Conservation (phyloP, 257 asterid species). For the Eucommia ulmoides region DNA sequence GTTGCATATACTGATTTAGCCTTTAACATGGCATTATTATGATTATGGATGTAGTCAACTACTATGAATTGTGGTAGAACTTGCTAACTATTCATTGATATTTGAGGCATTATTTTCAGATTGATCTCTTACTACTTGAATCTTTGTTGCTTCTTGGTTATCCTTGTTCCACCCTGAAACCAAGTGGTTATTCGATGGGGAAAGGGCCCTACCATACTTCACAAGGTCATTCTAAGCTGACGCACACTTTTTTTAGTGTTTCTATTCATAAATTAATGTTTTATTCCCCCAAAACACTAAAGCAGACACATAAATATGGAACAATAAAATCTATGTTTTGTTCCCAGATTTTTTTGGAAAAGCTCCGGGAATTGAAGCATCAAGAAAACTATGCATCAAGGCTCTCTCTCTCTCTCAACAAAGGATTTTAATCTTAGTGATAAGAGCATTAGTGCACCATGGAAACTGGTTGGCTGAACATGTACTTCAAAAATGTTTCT, state of each 20-base stretch:
- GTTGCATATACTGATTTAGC: no score
- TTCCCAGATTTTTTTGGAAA: no score
- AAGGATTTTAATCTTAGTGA: conserved; percentile 59
- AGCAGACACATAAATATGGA: no score
- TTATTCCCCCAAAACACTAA: no score
- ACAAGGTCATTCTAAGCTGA: conserved; percentile 45
- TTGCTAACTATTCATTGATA: background rate
- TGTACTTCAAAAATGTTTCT: no score
- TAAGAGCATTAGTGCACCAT: conserved; percentile 73
- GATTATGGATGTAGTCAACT: no score
- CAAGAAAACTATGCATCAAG: conserved; percentile 46
- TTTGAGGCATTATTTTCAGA: conserved; percentile 30
- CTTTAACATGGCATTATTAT: no score
- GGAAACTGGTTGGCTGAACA: conserved; percentile 88
- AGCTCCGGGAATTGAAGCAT: no score
- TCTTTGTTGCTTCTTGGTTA: conserved; percentile 81
- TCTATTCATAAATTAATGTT: no score
- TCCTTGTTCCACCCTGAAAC: conserved; percentile 74
- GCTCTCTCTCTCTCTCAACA: conserved; percentile 45
- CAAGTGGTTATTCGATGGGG: conserved; percentile 99
- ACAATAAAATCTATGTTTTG: no score
- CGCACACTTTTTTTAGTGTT: background rate
- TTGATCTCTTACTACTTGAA: conserved; percentile 71
- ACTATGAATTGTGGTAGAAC: no score
- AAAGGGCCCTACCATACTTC: conserved; percentile 97